Evolutionary conservation across 192 early-diverging fungal genomes (phyloP).

Genomic region (Thoreauomyces humboldtii): DNA sequence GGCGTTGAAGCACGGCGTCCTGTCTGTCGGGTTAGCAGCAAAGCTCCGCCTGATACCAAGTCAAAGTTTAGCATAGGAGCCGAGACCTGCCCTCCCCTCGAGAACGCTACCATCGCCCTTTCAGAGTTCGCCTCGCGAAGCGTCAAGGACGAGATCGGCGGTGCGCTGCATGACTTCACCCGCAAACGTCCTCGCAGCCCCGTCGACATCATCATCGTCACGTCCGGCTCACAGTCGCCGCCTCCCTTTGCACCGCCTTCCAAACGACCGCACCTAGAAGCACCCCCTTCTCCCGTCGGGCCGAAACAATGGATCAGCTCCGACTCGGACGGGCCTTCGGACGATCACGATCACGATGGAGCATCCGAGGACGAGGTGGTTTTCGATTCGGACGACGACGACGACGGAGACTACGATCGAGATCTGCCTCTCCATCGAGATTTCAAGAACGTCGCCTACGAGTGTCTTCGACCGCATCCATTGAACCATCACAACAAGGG

Average conservation of each 20-base stretch:
- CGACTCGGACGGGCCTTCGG: neutral
- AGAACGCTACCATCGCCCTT: neutral
- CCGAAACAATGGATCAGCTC: neutral
- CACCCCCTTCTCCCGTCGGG: no score
- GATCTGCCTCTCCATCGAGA: slow-evolving; percentile 13
- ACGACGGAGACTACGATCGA: slow-evolving; percentile 9
- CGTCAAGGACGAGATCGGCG: no score
- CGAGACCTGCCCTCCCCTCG: neutral
- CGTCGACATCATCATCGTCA: neutral
- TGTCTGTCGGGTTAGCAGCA: neutral
- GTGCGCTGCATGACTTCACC: no score
- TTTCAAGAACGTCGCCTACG: slow-evolving; percentile 6
- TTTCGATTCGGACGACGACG: slow-evolving; percentile 6
- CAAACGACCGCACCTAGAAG: neutral
- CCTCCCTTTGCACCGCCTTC: neutral
- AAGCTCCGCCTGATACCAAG: neutral
- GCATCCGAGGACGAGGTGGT: neutral
- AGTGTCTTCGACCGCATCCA: slow-evolving; percentile 17
- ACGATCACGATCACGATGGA: neutral
- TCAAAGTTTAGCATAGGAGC: neutral
- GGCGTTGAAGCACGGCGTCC: neutral
- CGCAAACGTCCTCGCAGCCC: neutral
- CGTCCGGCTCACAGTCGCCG: neutral
- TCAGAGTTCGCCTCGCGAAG: no score
- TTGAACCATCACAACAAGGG: slow-evolving; percentile 21